These are phyloP conservation scores for Mycena chlorophos DNA, from an alignment of 768 basidiomycete species.

Conservation along the genomic window DNA sequence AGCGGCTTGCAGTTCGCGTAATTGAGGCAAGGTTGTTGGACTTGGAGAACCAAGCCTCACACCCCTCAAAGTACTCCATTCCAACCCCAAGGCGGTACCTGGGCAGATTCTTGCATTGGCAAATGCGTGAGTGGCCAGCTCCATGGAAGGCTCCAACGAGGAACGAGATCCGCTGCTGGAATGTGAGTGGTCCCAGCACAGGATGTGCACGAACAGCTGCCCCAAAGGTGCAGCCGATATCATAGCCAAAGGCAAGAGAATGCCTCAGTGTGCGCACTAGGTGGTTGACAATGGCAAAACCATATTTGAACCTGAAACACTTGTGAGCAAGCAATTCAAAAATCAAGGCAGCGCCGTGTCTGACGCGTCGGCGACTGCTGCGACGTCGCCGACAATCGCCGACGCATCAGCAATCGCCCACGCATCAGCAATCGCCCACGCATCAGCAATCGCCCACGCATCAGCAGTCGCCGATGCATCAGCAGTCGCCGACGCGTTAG, in stretches of 20 bases:
- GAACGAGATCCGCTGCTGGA: background rate
- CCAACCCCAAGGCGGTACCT: background rate
- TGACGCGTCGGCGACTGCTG: too few relatives aligned
- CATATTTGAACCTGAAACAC: background rate
- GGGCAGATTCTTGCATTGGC: too few relatives aligned
- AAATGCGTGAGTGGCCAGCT: too few relatives aligned
- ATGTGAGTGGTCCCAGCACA: background rate
- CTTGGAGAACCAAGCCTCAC: background rate
- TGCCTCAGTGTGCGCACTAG: background rate
- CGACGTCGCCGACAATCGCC: too few relatives aligned
- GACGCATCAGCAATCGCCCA: too few relatives aligned
- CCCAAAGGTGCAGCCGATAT: conserved; percentile 18
- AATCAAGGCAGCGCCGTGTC: too few relatives aligned
- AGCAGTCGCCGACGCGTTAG: too few relatives aligned
- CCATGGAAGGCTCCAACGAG: too few relatives aligned
- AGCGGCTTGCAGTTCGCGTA: background rate
- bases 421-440: too few relatives aligned
- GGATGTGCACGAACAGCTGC: background rate
- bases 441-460: too few relatives aligned
- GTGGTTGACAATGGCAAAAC: conserved; percentile 4
- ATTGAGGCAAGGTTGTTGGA: background rate
- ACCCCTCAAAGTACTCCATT: background rate
- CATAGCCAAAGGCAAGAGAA: conserved; percentile 4
- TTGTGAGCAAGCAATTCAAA: too few relatives aligned
- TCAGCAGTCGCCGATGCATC: too few relatives aligned